Evolutionary conservation across 495 filamentous ascomycete species (phyloP).

Genomic region (Elaphomyces granulatus): DNA sequence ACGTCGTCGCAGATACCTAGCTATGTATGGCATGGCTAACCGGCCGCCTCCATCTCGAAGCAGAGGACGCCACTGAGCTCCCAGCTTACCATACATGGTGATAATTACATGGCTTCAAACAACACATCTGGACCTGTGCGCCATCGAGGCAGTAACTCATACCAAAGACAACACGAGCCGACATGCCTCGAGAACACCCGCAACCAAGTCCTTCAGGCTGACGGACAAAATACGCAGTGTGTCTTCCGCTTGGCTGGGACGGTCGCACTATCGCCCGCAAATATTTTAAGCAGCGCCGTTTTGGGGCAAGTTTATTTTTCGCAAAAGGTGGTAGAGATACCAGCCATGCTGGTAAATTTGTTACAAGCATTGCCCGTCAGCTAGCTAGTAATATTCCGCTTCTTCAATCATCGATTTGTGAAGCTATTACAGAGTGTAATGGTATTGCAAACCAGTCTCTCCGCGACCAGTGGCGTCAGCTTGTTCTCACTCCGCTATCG

Average conservation of each 20-base stretch:
- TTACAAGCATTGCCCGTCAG: slow-evolving; percentile 32
- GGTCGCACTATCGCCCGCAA: slow-evolving; percentile 20
- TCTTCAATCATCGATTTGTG: slow-evolving; percentile 17
- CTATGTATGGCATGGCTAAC: no score
- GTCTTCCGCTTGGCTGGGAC: slow-evolving; percentile 32
- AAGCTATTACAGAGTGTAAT: slow-evolving; percentile 23
- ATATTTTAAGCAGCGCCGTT: slow-evolving; percentile 3
- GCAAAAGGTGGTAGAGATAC: slow-evolving; percentile 31
- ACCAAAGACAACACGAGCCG: no score
- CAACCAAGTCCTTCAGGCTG: no score
- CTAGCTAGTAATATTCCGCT: slow-evolving; percentile 16
- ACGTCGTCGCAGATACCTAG: no score
- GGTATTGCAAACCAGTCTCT: slow-evolving; percentile 23
- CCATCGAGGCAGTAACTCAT: no score
- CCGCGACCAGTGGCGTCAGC: slow-evolving; percentile 33
- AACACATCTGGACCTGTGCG: no score
- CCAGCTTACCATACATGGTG: no score
- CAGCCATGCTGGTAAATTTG: slow-evolving; percentile 23
- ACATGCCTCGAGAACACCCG: no score
- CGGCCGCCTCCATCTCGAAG: no score
- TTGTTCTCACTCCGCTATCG: slow-evolving; percentile 26
- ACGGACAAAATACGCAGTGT: no score
- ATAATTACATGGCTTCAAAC: no score
- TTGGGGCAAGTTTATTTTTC: slow-evolving; percentile 39
- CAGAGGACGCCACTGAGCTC: no score